These are phyloP conservation scores for Filosporella fistucella DNA, from an alignment of 495 filamentous ascomycete species.

Conservation along the genomic window DNA sequence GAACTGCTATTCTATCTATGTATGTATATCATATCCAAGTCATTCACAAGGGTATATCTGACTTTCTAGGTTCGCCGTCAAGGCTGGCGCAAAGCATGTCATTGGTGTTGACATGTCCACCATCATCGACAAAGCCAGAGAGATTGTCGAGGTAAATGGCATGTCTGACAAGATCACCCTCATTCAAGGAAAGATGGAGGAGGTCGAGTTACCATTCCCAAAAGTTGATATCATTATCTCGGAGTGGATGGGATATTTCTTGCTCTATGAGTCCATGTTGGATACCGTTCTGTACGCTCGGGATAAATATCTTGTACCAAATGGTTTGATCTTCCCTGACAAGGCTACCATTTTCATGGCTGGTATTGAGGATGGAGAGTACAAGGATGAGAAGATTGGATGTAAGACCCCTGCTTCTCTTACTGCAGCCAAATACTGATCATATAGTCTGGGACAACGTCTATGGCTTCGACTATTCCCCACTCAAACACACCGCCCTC, in stretches of 20 bases:
- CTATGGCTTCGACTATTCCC: constrained; percentile 73
- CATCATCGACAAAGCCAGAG: constrained; percentile 83
- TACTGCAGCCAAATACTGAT: background rate
- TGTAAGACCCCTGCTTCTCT: constrained; percentile 34
- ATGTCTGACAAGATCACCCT: constrained; percentile 74
- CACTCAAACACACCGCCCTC: constrained; percentile 65
- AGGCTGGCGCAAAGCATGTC: constrained; percentile 84
- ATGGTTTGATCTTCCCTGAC: constrained; percentile 84
- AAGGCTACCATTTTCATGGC: constrained; percentile 84
- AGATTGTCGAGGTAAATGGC: constrained; percentile 79
- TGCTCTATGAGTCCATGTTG: constrained; percentile 93
- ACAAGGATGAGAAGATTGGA: constrained; percentile 68
- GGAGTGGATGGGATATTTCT: constrained; percentile 96
- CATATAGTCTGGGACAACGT: constrained; percentile 72
- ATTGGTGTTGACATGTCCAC: constrained; percentile 92
- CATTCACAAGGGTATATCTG: too few species aligned
- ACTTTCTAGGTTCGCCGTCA: constrained; percentile 73
- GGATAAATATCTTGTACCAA: constrained; percentile 73
- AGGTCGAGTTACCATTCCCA: constrained; percentile 71
- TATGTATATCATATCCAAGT: constrained; percentile 27
- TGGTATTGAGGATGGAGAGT: constrained; percentile 81
- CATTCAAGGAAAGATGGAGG: constrained; percentile 88
- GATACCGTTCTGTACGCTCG: constrained; percentile 88
- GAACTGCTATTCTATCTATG: constrained; percentile 90
- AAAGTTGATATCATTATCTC: constrained; percentile 94